Conservation (phyloP, 2,329 filamentous ascomycete species). For the Nannizzia gypsea region DNA sequence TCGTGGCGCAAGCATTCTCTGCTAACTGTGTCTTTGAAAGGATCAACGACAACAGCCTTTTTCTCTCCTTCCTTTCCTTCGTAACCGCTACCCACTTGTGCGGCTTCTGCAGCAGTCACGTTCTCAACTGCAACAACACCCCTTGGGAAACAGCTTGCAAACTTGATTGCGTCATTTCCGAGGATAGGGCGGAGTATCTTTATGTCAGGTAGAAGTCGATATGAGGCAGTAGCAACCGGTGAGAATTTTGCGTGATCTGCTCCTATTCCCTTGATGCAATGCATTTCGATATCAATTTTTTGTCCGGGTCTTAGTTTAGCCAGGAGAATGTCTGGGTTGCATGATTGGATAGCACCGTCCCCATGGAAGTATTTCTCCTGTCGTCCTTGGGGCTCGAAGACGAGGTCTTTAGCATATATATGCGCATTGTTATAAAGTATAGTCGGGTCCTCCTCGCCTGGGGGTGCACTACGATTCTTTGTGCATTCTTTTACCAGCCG, state of each 20-base stretch:
- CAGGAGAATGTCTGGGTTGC: constrained; percentile 86
- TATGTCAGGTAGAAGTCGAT: constrained; percentile 82
- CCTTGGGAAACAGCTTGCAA: constrained; percentile 73
- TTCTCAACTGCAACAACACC: constrained; percentile 75
- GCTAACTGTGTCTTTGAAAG: constrained; percentile 91
- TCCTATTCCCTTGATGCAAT: constrained; percentile 90
- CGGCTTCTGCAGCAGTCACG: constrained; percentile 56
- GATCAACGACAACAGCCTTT: constrained; percentile 76
- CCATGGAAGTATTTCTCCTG: constrained; percentile 55
- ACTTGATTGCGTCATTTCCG: constrained; percentile 77
- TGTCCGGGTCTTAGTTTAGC: constrained; percentile 89
- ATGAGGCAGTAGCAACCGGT: constrained; percentile 86
- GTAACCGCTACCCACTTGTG: constrained; percentile 50
- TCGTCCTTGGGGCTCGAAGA: constrained; percentile 62
- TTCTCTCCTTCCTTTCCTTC: constrained; percentile 64
- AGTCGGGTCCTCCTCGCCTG: constrained; percentile 64
- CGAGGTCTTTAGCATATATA: constrained; percentile 66
- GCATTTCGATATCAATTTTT: constrained; percentile 72
- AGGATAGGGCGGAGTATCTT: constrained; percentile 72
- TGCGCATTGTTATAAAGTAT: constrained; percentile 79
- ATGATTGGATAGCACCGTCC: constrained; percentile 55
- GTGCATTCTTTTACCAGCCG: constrained; percentile 68
- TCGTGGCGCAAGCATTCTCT: constrained; percentile 81
- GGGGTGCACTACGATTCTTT: constrained; percentile 59
- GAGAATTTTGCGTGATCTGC: constrained; percentile 95